Base-by-base conservation (phyloP, 768 basidiomycete species). In the Bullera alba region DNA sequence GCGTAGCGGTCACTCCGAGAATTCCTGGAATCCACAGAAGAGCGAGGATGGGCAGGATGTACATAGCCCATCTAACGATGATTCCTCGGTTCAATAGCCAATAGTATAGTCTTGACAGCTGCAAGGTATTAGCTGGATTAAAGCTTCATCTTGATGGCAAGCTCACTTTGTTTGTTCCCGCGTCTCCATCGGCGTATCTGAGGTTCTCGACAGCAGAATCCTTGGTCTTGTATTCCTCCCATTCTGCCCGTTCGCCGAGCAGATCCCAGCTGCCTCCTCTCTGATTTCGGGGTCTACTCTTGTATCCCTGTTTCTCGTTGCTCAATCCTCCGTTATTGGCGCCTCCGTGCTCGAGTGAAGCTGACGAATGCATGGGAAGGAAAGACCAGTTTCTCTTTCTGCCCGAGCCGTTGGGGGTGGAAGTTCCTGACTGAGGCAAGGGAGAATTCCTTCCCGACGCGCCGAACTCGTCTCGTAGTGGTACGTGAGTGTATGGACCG, bases 61-160 rank as follows among this genome's bases (percentile, higher is more conserved):
- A 76, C 29, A 89, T 54, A 19, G 81, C 76, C 87, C 87, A 89
- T 30, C 87, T 79, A 6, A 86, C 83, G 41, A 87, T 76, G 65
- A 88, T 83, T 2, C 85, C 86, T 17, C 80, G 79, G 61, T 83
- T 83, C 45, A 88, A 64, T 7, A 88, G 77, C 71, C 84, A 88
- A 56, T 83, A 76, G 73, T 87, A 88, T 3, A 84, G 67, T 59
- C 77, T 79, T 0, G 79, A 73, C 35, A 84, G 67, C 84, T 86
- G 45, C 0, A 8, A 1, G 1, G 15, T 1, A 41, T 42, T 30
- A 45, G 56, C 36, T 16, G 26, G 19, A 45, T 19, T 26, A 14
- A 8, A 5, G 2, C 25, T 32, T 14, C 22, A 51, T n/a, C n/a
- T n/a, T n/a, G 15, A 14, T 3, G n/a, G 4, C 23, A 43, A 42